These are phyloP conservation scores for Zhuliangozyma blackwelliae DNA, from an alignment of 1,139 yeast species.

Conservation along the genomic window DNA sequence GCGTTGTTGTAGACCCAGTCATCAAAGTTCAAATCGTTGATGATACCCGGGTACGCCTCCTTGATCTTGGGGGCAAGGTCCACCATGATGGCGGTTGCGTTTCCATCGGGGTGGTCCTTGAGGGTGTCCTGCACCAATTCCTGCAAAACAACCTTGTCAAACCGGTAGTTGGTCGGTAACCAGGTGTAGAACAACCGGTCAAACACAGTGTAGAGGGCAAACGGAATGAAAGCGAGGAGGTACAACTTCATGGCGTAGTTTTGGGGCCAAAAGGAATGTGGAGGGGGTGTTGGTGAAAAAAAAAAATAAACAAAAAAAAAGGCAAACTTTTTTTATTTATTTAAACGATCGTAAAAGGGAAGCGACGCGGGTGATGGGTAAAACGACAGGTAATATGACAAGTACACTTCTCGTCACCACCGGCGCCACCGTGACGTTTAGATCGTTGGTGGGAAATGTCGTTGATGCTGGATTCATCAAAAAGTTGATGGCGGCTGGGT, in stretches of 20 bases:
- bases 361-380: background rate
- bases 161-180: conserved; percentile 66
- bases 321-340: too few relatives aligned
- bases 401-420: conserved; percentile 37
- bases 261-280: background rate
- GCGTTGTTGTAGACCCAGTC: conserved; percentile 98
- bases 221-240: conserved; percentile 17
- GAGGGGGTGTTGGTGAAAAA: background rate
- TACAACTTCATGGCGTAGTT: conserved; percentile 17
- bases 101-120: conserved; percentile 51
- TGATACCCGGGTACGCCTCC: conserved; percentile 55
- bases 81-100: conserved; percentile 56
- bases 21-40: conserved; percentile 65
- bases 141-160: conserved; percentile 48
- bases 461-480: conserved; percentile 33
- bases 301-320: background rate
- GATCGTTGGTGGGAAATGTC: conserved; percentile 43
- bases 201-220: conserved; percentile 26
- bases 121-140: conserved; percentile 48
- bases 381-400: too few relatives aligned
- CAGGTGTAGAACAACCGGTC: conserved; percentile 51
- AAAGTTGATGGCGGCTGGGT: conserved; percentile 28
- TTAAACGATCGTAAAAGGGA: background rate
- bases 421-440: conserved; percentile 84
- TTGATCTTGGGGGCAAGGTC: conserved; percentile 60